These are phyloP conservation scores for Neoboletus brunneissimus DNA, from an alignment of 768 basidiomycete genomes.

Conservation along the genomic window DNA sequence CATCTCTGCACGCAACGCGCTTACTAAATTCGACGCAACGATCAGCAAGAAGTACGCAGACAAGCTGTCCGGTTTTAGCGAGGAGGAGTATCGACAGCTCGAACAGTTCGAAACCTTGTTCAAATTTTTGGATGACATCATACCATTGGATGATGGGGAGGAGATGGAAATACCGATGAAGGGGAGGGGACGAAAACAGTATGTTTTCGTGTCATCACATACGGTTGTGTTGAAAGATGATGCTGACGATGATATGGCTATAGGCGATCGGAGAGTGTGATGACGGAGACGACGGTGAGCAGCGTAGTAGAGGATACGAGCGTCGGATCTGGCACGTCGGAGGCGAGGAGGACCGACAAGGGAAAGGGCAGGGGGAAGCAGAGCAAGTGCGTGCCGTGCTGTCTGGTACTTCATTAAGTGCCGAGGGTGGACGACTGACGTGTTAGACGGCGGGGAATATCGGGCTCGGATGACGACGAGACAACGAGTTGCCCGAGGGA, in stretches of 20 bases:
- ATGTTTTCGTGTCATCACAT: conserved; percentile 34
- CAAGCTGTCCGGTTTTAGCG: conserved; percentile 67
- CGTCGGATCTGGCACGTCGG: conserved; percentile 33
- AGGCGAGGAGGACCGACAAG: conserved; percentile 18
- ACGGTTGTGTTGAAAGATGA: too few relatives aligned
- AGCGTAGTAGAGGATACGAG: conserved; percentile 37
- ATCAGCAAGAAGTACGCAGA: conserved; percentile 71
- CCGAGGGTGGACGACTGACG: not conserved
- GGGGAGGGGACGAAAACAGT: conserved; percentile 49
- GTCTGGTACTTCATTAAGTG: not conserved
- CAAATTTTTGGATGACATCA: conserved; percentile 67
- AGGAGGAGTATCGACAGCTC: conserved; percentile 66
- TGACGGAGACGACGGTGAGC: conserved; percentile 41
- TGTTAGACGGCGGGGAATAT: conserved; percentile 53
- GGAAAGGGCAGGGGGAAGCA: conserved; percentile 31
- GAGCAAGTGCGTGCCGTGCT: conserved; percentile 38
- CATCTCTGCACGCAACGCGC: conserved; percentile 60
- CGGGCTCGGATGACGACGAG: conserved; percentile 46
- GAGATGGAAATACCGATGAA: conserved; percentile 39
- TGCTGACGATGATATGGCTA: not conserved
- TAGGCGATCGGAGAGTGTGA: conserved; percentile 61
- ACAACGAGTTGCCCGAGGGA: conserved; percentile 38
- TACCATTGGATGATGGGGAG: conserved; percentile 65
- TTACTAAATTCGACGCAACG: conserved; percentile 63
- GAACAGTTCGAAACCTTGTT: conserved; percentile 63